These are phyloP conservation scores for Huntiella moniliformis DNA, from an alignment of 2,329 filamentous ascomycete genomes.

Conservation along the genomic window DNA sequence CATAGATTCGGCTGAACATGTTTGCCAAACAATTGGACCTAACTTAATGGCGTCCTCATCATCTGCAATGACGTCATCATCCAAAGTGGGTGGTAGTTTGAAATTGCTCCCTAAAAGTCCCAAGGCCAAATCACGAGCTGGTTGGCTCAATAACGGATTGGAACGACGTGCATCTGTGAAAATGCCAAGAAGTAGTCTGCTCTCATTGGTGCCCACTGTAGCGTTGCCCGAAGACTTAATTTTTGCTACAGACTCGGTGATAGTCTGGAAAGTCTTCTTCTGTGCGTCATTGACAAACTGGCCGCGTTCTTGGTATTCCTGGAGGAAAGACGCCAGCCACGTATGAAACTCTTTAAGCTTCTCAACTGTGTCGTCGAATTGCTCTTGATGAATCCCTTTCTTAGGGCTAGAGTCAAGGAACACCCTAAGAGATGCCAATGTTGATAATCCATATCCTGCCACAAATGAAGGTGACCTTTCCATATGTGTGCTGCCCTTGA, in stretches of 20 bases:
- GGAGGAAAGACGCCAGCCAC: constrained; percentile 59
- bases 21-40: constrained; percentile 55
- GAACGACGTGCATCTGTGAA: constrained; percentile 50
- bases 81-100: constrained; percentile 25
- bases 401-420: constrained; percentile 55
- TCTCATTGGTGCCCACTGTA: constrained; percentile 52
- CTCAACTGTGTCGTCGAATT: constrained; percentile 57
- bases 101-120: constrained; percentile 61
- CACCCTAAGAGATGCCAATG: constrained; percentile 56
- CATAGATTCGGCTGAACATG: constrained; percentile 43
- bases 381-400: constrained; percentile 68
- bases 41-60: constrained; percentile 45
- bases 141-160: constrained; percentile 46
- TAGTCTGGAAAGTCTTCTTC: constrained; percentile 38
- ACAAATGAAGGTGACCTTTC: constrained; percentile 52
- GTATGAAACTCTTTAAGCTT: constrained; percentile 57
- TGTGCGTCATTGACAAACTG: constrained; percentile 29
- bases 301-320: constrained; percentile 35
- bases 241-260: constrained; percentile 49
- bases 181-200: constrained; percentile 59
- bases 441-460: constrained; percentile 61
- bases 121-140: constrained; percentile 52
- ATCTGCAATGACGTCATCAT: constrained; percentile 45
- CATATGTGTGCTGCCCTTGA: constrained; percentile 47
- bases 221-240: constrained; percentile 53